Evolutionary conservation across 2,329 filamentous ascomycete species (phyloP).

Genomic region (Aspergillus costaricaensis): DNA sequence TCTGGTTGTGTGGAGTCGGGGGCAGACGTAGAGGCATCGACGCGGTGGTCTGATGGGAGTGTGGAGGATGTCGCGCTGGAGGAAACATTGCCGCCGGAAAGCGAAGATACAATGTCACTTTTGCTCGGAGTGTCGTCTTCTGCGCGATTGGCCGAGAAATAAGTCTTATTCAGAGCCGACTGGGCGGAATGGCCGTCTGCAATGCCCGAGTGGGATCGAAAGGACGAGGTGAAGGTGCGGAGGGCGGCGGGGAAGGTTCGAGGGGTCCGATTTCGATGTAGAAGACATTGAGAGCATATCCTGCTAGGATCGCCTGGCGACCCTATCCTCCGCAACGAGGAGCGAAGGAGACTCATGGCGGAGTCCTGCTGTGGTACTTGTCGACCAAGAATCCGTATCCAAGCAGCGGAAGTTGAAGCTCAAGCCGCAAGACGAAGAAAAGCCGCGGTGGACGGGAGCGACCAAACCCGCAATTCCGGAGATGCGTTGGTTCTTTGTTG

Average conservation of each 20-base stretch:
- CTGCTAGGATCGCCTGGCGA: slow-evolving; percentile 32
- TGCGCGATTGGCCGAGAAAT: slow-evolving; percentile 42
- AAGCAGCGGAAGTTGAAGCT: neutral
- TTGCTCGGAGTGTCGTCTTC: slow-evolving; percentile 22
- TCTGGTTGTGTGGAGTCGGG: slow-evolving; percentile 30
- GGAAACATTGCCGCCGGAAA: slow-evolving; percentile 27
- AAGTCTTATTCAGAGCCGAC: slow-evolving; percentile 37
- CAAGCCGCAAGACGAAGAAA: slow-evolving; percentile 21
- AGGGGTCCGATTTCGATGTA: slow-evolving; percentile 21
- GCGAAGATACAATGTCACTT: slow-evolving; percentile 30
- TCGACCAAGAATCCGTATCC: neutral
- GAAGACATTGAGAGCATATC: slow-evolving; percentile 39
- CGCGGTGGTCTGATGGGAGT: slow-evolving; percentile 20
- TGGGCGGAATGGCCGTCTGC: slow-evolving; percentile 30
- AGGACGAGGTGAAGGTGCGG: slow-evolving; percentile 36
- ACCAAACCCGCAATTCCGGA: slow-evolving; percentile 30
- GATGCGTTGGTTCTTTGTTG: slow-evolving; percentile 1
- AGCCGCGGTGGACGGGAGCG: slow-evolving; percentile 30
- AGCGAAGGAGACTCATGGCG: slow-evolving; percentile 42
- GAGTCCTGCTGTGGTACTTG: slow-evolving; percentile 8
- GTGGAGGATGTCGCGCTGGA: slow-evolving; percentile 9
- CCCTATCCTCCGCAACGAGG: slow-evolving; percentile 37
- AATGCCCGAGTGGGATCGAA: slow-evolving; percentile 32
- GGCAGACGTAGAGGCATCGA: slow-evolving; percentile 23
- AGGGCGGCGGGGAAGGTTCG: slow-evolving; percentile 23